phyloP scores from a whole-genome alignment of 345 rosid species.

The Trapa bicornis region DNA sequence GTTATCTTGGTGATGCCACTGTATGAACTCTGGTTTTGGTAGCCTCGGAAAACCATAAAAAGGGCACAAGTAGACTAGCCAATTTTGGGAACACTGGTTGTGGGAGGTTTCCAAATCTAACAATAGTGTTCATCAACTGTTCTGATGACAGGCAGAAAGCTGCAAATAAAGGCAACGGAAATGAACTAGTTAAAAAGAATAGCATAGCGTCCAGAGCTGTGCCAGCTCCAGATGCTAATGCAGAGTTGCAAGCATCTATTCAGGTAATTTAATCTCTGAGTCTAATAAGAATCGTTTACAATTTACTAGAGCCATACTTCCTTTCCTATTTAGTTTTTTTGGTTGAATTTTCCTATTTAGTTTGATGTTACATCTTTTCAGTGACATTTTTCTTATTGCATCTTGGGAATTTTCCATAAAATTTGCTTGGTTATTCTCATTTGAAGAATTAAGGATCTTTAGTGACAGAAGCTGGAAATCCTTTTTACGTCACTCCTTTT shows the following conservation, averaged over 20 bases:
- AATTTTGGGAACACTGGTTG: background rate
- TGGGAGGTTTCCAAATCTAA: background rate
- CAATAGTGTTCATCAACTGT: constrained; percentile 3
- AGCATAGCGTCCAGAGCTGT: constrained; percentile 26
- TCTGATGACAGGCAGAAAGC: constrained; percentile 22
- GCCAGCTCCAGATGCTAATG: constrained; percentile 31
- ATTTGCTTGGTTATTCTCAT: background rate
- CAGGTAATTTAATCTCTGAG: constrained; percentile 15
- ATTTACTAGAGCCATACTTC: background rate
- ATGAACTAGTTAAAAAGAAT: constrained; percentile 17
- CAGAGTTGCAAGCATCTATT: constrained; percentile 24
- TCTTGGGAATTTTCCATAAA: background rate
- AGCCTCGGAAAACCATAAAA: too few relatives aligned
- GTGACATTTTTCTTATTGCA: background rate
- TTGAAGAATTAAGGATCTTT: background rate
- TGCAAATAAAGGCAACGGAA: constrained; percentile 22
- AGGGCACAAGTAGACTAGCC: background rate
- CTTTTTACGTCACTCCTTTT: background rate
- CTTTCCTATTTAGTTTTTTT: background rate
- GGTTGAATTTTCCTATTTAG: background rate
- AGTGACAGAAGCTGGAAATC: background rate
- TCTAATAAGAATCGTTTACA: background rate
- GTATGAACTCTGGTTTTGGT: background rate
- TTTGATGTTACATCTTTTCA: background rate
- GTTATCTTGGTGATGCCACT: background rate